phyloP scores from a whole-genome alignment of 805 yeast genomes.

The Candida wancherniae region DNA sequence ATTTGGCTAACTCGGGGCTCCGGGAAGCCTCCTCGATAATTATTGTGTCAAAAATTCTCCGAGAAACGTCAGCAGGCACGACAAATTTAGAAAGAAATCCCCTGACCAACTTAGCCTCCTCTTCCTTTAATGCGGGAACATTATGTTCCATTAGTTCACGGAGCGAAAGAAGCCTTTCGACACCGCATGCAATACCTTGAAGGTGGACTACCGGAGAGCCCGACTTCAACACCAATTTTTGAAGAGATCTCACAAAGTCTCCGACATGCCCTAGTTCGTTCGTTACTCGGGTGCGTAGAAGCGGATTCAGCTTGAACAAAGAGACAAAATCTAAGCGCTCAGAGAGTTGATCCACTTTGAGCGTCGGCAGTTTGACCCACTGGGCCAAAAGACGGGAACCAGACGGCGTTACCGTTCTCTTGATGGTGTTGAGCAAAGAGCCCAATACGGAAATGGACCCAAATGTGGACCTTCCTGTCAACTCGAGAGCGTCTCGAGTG shows the following conservation, averaged over 20 bases:
- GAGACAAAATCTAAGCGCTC: conserved; percentile 41
- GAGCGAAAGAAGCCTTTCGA: conserved; percentile 18
- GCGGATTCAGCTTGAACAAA: conserved; percentile 23
- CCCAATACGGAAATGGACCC: conserved; percentile 57
- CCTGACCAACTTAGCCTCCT: conserved; percentile 15
- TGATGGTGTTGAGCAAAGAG: conserved; percentile 63
- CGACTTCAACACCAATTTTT: conserved; percentile 39
- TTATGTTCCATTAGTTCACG: conserved; percentile 14
- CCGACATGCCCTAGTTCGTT: conserved; percentile 41
- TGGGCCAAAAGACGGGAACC: conserved; percentile 76
- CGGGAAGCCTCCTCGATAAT: conserved; percentile 2
- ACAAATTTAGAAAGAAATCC: conserved; percentile 23
- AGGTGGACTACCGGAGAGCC: conserved; percentile 32
- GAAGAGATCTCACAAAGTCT: conserved; percentile 58
- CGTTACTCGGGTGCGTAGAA: conserved; percentile 23
- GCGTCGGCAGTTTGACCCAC: conserved; percentile 80
- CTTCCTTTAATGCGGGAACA: conserved; percentile 18
- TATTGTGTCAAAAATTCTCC: conserved; percentile 30
- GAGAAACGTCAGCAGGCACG: conserved; percentile 39
- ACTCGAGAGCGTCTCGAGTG: conserved; percentile 71
- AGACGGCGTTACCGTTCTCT: conserved; percentile 71
- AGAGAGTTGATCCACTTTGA: conserved; percentile 51
- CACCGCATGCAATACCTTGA: conserved; percentile 28
- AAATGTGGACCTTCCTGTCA: conserved; percentile 47
- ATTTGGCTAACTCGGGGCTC: not conserved